phyloP scores from a whole-genome alignment of 306 rosid species.

The Hippophae rhamnoides region DNA sequence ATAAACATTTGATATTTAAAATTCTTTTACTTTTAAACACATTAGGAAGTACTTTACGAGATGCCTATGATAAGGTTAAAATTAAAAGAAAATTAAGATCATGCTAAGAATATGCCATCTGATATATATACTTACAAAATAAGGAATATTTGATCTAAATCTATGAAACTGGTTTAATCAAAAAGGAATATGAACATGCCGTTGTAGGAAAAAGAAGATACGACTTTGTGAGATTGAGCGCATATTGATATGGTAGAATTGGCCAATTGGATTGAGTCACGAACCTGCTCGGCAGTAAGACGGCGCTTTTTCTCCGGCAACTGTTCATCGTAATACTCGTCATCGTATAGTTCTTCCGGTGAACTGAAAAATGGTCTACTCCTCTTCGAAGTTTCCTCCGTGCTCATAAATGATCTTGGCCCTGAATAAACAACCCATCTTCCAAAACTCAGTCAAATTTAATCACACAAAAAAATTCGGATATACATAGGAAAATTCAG shows the following conservation, averaged over 20 bases:
- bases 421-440: constrained; percentile 19
- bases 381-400: constrained; percentile 71
- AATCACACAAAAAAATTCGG: not conserved
- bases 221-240: constrained; percentile 8
- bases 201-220: constrained; percentile 1
- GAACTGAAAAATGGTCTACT: constrained; percentile 64
- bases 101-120: not conserved
- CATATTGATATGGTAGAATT: not conserved
- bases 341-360: constrained; percentile 69
- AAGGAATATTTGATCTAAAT: constrained; percentile 15
- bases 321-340: constrained; percentile 87
- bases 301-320: constrained; percentile 96
- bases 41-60: not conserved
- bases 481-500: not conserved
- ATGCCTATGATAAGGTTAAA: constrained; percentile 7
- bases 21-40: too few relatives aligned
- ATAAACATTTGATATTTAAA: too few relatives aligned
- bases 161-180: not conserved
- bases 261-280: too few relatives aligned
- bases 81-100: not conserved
- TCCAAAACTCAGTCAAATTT: not conserved
- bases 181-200: constrained; percentile 6
- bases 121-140: too few relatives aligned
- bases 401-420: constrained; percentile 55
- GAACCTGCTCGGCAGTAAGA: constrained; percentile 84